These are phyloP conservation scores for Bipolaris cookei DNA, from an alignment of 2,329 filamentous ascomycete species.

Conservation along the genomic window DNA sequence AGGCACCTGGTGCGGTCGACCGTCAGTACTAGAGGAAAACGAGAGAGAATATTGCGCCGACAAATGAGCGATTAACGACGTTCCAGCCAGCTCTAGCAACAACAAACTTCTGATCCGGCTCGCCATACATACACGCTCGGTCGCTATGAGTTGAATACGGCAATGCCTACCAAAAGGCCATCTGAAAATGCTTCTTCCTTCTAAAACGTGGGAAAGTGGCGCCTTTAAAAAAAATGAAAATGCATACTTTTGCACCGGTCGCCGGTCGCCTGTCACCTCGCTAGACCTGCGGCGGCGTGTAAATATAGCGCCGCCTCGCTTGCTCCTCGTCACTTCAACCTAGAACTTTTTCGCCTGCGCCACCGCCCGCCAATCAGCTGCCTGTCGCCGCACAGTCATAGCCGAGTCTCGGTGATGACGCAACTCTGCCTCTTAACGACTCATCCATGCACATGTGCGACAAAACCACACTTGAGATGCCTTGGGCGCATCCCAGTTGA, in stretches of 20 bases:
- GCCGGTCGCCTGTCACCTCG: not conserved
- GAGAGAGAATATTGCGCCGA: not conserved
- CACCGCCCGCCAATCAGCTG: constrained; percentile 22
- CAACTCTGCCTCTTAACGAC: constrained; percentile 11
- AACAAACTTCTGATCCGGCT: constrained; percentile 7
- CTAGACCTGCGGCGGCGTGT: constrained; percentile 6
- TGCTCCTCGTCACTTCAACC: constrained; percentile 13
- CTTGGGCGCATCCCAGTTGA: not conserved
- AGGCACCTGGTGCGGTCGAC: not conserved
- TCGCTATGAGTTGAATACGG: constrained; percentile 5
- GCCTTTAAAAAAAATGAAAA: constrained; percentile 13
- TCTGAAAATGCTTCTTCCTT: constrained; percentile 5
- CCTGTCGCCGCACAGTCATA: constrained; percentile 22
- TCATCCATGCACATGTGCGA: constrained; percentile 3
- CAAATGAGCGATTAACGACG: not conserved
- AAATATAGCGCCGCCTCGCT: constrained; percentile 8
- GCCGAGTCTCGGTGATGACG: constrained; percentile 10
- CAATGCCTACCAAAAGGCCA: constrained; percentile 4
- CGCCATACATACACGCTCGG: constrained; percentile 21
- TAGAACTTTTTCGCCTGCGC: constrained; percentile 19
- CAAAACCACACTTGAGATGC: not conserved
- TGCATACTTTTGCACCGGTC: constrained; percentile 1
- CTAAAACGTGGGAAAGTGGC: constrained; percentile 9
- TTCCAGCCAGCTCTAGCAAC: constrained; percentile 1
- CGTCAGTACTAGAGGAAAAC: not conserved